Base-by-base conservation (phyloP, 2,329 filamentous ascomycete genomes). In the Epichloe coenophiala region DNA sequence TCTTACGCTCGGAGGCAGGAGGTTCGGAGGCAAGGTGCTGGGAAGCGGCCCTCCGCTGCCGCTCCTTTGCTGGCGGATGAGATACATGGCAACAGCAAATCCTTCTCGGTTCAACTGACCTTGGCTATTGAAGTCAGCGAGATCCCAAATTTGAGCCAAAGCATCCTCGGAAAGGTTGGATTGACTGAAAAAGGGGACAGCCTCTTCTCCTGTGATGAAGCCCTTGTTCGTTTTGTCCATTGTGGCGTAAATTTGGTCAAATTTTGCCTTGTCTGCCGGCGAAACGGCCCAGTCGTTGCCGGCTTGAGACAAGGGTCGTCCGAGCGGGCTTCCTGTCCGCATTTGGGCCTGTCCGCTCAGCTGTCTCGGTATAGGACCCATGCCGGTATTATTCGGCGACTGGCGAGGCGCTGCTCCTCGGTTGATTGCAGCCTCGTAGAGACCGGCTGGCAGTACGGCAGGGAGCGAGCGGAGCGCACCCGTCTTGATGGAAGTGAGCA, bases 71-170 rank as follows among this genome's bases (percentile, higher is more conserved):
- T 95, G 87, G 54, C 90, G 81, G 59, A 98, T 96, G 47, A 98
- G 75, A 63, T 94, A 94, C 90, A 98, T 96, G 49, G 93, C 91
- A 44, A 98, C 89, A 0, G 93, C 89, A 63, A 98, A 98, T 60
- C 95, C 90, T 58, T 98, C 93, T 59, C 80, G 81, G 45, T 78
- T 89, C 51, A 98, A 72, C 51, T 85, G 83, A 11, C 93, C 93
- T 58, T 90, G 86, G 7, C 88, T 93, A 61, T 88, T 88, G 67
- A 96, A 88, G 67, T 98, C 93, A 13, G 93, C 85, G 33, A 98
- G 78, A 65, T 98, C 93, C 93, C 93, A 98, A 56, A 98, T 95
- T 60, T 94, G 87, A 33, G 93, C 93, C 49, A 98, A 73, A 9
- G 80, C 81, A 60, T 96, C 91, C 63, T 97, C 91, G 1, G 88